Evolutionary conservation across 2,329 filamentous ascomycete species (phyloP), one percentile per base, ranked within the genome.

Genomic region (Alternaria conjuncta): DNA sequence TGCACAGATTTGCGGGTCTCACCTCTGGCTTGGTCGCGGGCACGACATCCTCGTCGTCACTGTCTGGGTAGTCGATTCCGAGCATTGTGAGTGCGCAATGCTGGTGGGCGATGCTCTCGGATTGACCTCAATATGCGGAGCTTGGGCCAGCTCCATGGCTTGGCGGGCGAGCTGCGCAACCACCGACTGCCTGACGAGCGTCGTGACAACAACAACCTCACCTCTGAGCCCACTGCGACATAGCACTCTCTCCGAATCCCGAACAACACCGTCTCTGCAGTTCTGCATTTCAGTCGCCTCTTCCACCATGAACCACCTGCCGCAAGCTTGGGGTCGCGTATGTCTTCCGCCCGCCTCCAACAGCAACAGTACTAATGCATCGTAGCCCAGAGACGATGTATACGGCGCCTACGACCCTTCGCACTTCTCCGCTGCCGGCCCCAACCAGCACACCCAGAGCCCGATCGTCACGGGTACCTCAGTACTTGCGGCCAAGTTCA

Each of bases 391-490:
- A 87, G 93, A 99, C 83, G 96, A 99, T 82, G 87, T 98, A 78
- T 99, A 98, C 84, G 96, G 96, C 75, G 86, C 91, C 76, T 99
- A 99, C 83, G 93, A 98, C 83, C 85, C 86, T 78, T 92, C 94
- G 63, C 94, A 95, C 81, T 90, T 98, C 79, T 88, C 92, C 74
- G 84, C 84, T 73, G 86, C 85, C 60, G 86, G 85, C 57, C 93
- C 94, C 62, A 78, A 69, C 13, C 89, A 94, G 77, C 93, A 96
- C 82, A 97, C 96, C 59, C 94, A 97, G 83, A 90, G 89, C 30
- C 96, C 96, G 75, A 91, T 97, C 71, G 96, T 99, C 66, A 99
- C 96, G 56, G 96, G 96, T 78, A 98, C 96, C 54, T 98, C 96
- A 57, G 96, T 99, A 68, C 83, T 99, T 61, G 96, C 91, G 69